Evolutionary conservation across 208 protist species (phyloP).

Genomic region (Acanthamoeba quina): DNA sequence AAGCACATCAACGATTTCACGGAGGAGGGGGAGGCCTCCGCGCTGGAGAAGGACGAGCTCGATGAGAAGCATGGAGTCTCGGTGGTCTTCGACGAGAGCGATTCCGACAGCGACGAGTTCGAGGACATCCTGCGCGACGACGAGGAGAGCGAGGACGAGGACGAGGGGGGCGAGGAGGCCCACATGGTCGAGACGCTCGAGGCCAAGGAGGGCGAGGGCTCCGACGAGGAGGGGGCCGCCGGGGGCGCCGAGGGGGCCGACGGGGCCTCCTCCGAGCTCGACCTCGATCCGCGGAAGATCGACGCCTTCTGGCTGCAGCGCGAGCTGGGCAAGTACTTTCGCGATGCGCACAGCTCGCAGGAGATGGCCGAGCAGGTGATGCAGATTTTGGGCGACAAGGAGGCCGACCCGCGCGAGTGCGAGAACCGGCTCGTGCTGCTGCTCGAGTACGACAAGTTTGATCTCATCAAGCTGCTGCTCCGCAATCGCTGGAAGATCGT

Average conservation of each 20-base stretch:
- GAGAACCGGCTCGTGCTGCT: slow-evolving; percentile 92
- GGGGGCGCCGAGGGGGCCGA: background rate
- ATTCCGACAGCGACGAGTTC: slow-evolving; percentile 85
- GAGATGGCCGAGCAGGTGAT: slow-evolving; percentile 90
- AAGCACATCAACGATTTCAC: slow-evolving; percentile 89
- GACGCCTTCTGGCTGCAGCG: slow-evolving; percentile 95
- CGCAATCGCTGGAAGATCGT: slow-evolving; percentile 87
- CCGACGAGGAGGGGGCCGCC: background rate
- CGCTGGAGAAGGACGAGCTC: slow-evolving; percentile 57
- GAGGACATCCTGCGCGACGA: slow-evolving; percentile 70
- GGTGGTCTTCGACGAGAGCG: slow-evolving; percentile 92
- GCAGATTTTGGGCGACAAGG: slow-evolving; percentile 83
- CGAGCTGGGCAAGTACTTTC: slow-evolving; percentile 87
- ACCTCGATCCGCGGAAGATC: slow-evolving; percentile 88
- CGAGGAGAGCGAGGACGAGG: slow-evolving; percentile 61
- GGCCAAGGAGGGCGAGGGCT: background rate
- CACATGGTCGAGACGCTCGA: slow-evolving; percentile 52
- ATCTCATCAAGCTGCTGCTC: slow-evolving; percentile 92
- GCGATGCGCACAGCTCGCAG: slow-evolving; percentile 89
- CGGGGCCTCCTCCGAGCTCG: background rate
- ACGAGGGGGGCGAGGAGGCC: slow-evolving; percentile 73
- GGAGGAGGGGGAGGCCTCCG: slow-evolving; percentile 70
- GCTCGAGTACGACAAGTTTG: slow-evolving; percentile 93
- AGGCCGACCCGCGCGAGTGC: slow-evolving; percentile 85
- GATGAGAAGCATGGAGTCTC: slow-evolving; percentile 90